Evolutionary conservation across 78 protist species (phyloP).

Genomic region (Pigoraptor vietnamica): DNA sequence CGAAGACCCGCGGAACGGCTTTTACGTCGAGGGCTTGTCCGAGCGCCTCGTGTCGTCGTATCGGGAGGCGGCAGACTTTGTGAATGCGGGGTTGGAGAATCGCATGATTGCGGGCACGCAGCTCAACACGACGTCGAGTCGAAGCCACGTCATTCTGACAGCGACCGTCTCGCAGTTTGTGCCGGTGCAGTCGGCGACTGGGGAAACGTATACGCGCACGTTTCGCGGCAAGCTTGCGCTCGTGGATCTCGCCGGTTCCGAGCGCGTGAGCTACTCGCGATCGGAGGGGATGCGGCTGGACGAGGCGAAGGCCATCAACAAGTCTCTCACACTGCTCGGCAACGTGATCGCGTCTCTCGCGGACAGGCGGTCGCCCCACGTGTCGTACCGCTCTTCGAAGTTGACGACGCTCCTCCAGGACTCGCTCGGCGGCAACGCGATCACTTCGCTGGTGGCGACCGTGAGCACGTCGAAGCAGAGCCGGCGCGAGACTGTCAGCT

Average conservation of each 20-base stretch:
- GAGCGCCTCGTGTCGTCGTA: neutral
- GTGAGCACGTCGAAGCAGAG: neutral
- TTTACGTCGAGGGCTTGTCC: slow-evolving; percentile 8
- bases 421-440: slow-evolving; percentile 48
- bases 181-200: neutral
- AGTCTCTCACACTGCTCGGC: slow-evolving; percentile 56
- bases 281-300: slow-evolving; percentile 47
- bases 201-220: neutral
- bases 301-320: slow-evolving; percentile 59
- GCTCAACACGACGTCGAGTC: neutral
- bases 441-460: neutral
- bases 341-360: slow-evolving; percentile 51
- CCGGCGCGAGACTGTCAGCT: neutral
- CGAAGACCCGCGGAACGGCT: neutral
- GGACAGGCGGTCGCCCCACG: neutral
- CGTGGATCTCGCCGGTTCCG: slow-evolving; percentile 71
- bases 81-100: neutral
- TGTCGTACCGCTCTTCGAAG: slow-evolving; percentile 88
- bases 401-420: slow-evolving; percentile 64
- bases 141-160: neutral
- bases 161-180: neutral
- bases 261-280: slow-evolving; percentile 49
- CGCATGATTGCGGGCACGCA: neutral
- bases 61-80: slow-evolving; percentile 15
- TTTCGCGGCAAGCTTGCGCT: slow-evolving; percentile 30